These are phyloP conservation scores for Kodamaea alishanica DNA, from an alignment of 1,139 yeast species.

Conservation along the genomic window DNA sequence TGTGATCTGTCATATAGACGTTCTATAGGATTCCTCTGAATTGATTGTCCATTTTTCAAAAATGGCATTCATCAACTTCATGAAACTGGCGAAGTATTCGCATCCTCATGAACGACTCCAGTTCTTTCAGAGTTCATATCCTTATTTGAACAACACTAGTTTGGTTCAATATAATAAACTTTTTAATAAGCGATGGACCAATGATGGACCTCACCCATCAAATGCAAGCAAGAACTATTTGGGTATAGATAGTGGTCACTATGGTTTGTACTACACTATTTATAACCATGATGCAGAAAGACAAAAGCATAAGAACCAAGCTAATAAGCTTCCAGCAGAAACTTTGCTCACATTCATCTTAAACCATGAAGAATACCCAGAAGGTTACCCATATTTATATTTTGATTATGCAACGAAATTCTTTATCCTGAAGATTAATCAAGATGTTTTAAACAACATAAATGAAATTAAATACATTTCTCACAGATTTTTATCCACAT, in stretches of 20 bases:
- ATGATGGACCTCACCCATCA: slow-evolving; percentile 34
- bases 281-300: slow-evolving; percentile 37
- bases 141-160: slow-evolving; percentile 28
- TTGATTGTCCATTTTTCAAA: not conserved
- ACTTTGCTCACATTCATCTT: slow-evolving; percentile 12
- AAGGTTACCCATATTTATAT: slow-evolving; percentile 5
- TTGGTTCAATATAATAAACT: slow-evolving; percentile 21
- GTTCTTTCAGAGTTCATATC: slow-evolving; percentile 42
- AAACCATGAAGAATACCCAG: slow-evolving; percentile 2
- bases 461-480: slow-evolving; percentile 21
- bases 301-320: slow-evolving; percentile 5
- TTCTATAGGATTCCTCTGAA: not conserved
- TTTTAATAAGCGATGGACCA: slow-evolving; percentile 23
- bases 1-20: not conserved
- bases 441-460: slow-evolving; percentile 26
- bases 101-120: slow-evolving; percentile 23
- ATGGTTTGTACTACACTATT: slow-evolving; percentile 43
- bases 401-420: slow-evolving; percentile 20
- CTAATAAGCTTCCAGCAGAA: slow-evolving; percentile 8
- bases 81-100: slow-evolving; percentile 24
- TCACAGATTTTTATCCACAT: slow-evolving; percentile 19
- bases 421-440: slow-evolving; percentile 30
- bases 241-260: slow-evolving; percentile 40
- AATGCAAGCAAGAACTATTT: slow-evolving; percentile 23
- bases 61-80: slow-evolving; percentile 27